Conservation (phyloP, 768 basidiomycete species). For the Serendipita sp. region DNA sequence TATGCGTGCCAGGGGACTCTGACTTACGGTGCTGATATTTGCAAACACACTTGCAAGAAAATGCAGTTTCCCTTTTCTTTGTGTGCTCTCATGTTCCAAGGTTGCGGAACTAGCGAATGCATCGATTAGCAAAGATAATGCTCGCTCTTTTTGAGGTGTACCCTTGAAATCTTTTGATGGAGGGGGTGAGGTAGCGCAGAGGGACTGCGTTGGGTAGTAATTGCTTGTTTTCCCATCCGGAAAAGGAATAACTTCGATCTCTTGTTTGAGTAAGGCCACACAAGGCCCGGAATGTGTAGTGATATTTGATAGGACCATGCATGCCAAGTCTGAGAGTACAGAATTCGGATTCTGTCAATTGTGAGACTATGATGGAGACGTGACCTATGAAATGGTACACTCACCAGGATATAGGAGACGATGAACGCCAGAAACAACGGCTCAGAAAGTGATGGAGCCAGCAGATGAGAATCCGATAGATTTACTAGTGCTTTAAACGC, state of each 20-base stretch:
- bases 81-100: constrained; percentile 27
- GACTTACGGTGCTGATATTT: constrained; percentile 64
- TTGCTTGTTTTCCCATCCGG: constrained; percentile 36
- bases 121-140: constrained; percentile 72
- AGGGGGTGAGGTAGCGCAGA: constrained; percentile 60
- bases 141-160: constrained; percentile 36
- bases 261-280: constrained; percentile 42
- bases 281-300: constrained; percentile 59
- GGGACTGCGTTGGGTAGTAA: constrained; percentile 60
- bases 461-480: constrained; percentile 65
- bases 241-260: constrained; percentile 32
- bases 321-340: constrained; percentile 79
- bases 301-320: constrained; percentile 96
- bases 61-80: constrained; percentile 60
- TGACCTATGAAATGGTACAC: not conserved
- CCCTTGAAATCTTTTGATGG: constrained; percentile 55
- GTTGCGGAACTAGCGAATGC: constrained; percentile 67
- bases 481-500: constrained; percentile 90
- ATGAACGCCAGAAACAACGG: constrained; percentile 60
- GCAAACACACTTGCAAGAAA: constrained; percentile 92
- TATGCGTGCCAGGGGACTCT: not conserved
- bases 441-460: constrained; percentile 53
- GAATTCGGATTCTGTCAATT: constrained; percentile 66
- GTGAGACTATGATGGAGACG: constrained; percentile 9
- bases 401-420: constrained; percentile 76